These are phyloP conservation scores for Magnolia changhungtana DNA, from an alignment of 164 flowering plant species.

Conservation along the genomic window DNA sequence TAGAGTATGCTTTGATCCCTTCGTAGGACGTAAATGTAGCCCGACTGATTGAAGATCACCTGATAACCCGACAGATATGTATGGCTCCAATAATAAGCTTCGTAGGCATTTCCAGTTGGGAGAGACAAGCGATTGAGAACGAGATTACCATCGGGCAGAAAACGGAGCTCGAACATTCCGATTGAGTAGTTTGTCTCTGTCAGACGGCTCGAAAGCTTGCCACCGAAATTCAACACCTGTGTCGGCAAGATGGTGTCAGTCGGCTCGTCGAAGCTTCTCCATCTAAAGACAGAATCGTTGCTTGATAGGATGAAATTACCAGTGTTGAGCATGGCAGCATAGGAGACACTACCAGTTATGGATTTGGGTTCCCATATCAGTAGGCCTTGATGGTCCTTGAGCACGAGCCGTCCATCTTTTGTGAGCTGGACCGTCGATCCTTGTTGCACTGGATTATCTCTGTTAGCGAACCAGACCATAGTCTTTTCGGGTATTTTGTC, in stretches of 20 bases:
- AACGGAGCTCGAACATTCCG: slow-evolving; percentile 27
- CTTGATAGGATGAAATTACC: slow-evolving; percentile 34
- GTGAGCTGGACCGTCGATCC: slow-evolving; percentile 24
- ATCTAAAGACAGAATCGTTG: not conserved
- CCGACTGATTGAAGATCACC: slow-evolving; percentile 14
- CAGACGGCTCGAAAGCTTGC: not conserved
- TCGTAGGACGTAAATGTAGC: slow-evolving; percentile 22
- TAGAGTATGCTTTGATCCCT: slow-evolving; percentile 13
- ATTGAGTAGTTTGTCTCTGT: not conserved
- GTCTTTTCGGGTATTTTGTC: slow-evolving; percentile 27
- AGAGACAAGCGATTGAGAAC: not conserved
- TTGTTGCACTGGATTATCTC: slow-evolving; percentile 19
- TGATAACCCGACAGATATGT: not conserved
- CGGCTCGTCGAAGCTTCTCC: slow-evolving; percentile 6
- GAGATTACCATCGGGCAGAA: slow-evolving; percentile 31
- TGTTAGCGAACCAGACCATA: slow-evolving; percentile 31
- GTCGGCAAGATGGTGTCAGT: slow-evolving; percentile 10
- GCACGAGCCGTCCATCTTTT: slow-evolving; percentile 12
- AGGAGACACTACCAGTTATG: not conserved
- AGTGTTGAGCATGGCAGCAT: slow-evolving; percentile 32
- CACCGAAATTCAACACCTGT: not conserved
- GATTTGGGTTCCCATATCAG: not conserved
- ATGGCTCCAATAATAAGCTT: not conserved
- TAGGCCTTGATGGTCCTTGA: slow-evolving; percentile 10
- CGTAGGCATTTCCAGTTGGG: not conserved